Base-by-base conservation (phyloP, 305 asterid genomes). In the Ruellia speciosa region DNA sequence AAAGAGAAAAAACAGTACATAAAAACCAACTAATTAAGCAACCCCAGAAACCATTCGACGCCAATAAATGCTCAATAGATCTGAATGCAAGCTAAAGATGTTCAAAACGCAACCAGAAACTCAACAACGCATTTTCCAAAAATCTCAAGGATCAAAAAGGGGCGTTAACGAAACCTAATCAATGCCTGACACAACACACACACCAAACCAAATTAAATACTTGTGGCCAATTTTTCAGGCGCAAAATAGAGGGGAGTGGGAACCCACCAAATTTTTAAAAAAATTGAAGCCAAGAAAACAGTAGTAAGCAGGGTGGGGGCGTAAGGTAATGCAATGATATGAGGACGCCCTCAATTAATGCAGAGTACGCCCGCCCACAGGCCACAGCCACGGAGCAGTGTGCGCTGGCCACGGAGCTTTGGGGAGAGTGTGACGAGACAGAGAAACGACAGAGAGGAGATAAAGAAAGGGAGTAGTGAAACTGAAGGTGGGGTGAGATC, bases 391-490 rank as follows among this genome's bases (percentile, higher is more conserved):
- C n/a, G n/a, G 50, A 54, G 65, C 13, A 12, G 45, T 43, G 49
- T 37, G 58, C 41, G 66, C 67, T 43, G 14, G 66, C 2, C 60
- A 56, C 63, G 62, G 66, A 31, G 66, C 18, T 54, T 58, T 8
- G 56, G 66, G 45, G 56, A 37, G 77, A 55, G 73, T 54, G 72
- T 49, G 76, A 72, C 69, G 48, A 40, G 39, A 67, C 56, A 39
- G 20, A 45, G 67, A 48, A 66, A 46, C 11, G 77, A 72, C 62
- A 64, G 69, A 63, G 66, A 7, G 66, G 56, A 56, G 69, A 60
- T 16, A 72, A 43, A 51, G 76, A 57, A 72, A 72, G 69, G 51
- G 67, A 70, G 67, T 31, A 52, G 24, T 16, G 70, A 45, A n/a
- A n/a, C n/a, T n/a, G n/a, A n/a, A n/a, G n/a, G n/a, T n/a, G n/a